Conservation (phyloP, 2,329 filamentous ascomycete genomes). For the Ascochyta lentis region DNA sequence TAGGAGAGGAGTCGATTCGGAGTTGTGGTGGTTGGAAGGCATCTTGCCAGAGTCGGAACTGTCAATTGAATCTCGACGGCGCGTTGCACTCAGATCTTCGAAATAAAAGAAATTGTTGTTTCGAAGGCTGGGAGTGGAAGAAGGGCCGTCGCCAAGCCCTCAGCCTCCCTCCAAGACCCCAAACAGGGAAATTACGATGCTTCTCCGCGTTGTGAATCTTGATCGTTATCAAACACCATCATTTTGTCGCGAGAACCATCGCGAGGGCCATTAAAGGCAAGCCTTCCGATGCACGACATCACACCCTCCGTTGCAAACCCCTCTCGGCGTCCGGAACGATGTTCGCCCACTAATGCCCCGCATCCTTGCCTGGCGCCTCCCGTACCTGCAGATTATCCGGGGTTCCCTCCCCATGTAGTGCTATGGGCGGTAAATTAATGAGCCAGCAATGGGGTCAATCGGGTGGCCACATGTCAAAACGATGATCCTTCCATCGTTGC, state of each 20-base stretch:
- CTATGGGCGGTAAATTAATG: constrained; percentile 19
- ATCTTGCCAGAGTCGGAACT: constrained; percentile 5
- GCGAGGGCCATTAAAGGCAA: constrained; percentile 4
- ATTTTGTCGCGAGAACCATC: background rate
- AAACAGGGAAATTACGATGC: constrained; percentile 18
- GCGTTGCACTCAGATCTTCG: background rate
- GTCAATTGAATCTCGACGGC: background rate
- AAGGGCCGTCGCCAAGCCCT: constrained; percentile 5
- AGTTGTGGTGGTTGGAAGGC: constrained; percentile 26
- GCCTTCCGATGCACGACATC: constrained; percentile 5
- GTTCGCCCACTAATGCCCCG: constrained; percentile 16
- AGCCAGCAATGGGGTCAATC: constrained; percentile 10
- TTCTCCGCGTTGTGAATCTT: constrained; percentile 4
- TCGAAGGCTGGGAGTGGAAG: background rate
- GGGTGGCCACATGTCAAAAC: constrained; percentile 2
- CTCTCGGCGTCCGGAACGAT: constrained; percentile 19
- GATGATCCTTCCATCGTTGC: constrained; percentile 4
- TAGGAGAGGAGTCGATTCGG: constrained; percentile 42
- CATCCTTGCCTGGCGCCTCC: constrained; percentile 4
- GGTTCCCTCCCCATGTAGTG: constrained; percentile 1
- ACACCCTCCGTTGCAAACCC: background rate
- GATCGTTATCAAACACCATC: constrained; percentile 5
- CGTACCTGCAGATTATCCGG: constrained; percentile 17
- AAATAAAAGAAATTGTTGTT: background rate
- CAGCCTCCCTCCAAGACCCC: constrained; percentile 15